A percentile compares a stretch with the other conserved stretches of the same genome.
Evolutionary conservation across 2,329 filamentous ascomycete species (phyloP).

Genomic region (Aspergillus flavus): DNA sequence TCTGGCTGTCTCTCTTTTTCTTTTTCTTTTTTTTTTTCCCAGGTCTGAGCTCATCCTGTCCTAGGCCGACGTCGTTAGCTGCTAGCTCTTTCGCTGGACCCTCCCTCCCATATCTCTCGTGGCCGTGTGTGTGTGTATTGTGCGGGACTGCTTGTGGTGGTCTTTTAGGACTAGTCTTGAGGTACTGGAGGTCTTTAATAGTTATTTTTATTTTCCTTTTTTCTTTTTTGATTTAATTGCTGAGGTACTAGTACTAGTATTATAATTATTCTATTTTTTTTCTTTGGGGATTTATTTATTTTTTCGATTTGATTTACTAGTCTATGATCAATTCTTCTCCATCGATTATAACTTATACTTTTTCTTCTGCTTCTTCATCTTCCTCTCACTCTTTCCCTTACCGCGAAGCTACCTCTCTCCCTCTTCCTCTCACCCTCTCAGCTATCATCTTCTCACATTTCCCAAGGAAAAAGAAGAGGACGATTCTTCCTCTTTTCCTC

Average conservation of each 20-base stretch:
- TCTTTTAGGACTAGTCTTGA: constrained; percentile 19
- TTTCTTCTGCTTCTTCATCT: constrained; percentile 8
- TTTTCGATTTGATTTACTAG: neutral
- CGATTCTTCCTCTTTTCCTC: constrained; percentile 6
- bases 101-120: constrained; percentile 19
- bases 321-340: constrained; percentile 3
- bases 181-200: constrained; percentile 10
- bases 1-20: constrained; percentile 15
- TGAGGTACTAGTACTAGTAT: neutral
- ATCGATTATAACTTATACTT: constrained; percentile 5
- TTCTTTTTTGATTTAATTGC: constrained; percentile 11
- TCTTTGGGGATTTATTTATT: constrained; percentile 5
- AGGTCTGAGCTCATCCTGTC: constrained; percentile 25
- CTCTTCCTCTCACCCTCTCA: constrained; percentile 17
- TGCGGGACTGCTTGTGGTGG: constrained; percentile 28
- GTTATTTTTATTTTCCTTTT: constrained; percentile 10
- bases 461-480: constrained; percentile 11
- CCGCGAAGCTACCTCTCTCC: constrained; percentile 15
- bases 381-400: constrained; percentile 11
- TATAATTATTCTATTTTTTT: neutral
- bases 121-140: constrained; percentile 8
- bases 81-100: constrained; percentile 21
- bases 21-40: constrained; percentile 14
- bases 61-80: constrained; percentile 18
- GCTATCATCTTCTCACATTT: constrained; percentile 20